Conservation (phyloP, 371 early-diverging fungal species). For the Mortierella sp. region DNA sequence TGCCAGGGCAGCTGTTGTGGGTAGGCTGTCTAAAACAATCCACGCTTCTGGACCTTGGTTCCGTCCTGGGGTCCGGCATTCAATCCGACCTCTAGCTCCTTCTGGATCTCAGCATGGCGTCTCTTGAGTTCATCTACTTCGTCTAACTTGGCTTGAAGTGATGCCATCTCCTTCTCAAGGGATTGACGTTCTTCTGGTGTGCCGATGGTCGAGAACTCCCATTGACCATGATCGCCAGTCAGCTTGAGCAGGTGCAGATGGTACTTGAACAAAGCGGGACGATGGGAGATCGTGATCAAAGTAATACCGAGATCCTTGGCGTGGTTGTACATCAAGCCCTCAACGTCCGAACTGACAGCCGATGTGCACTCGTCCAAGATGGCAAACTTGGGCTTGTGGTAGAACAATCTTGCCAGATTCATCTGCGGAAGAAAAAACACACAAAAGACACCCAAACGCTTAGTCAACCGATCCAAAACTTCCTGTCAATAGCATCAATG, state of each 20-base stretch:
- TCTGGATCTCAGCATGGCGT: constrained; percentile 75
- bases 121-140: constrained; percentile 76
- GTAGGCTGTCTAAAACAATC: constrained; percentile 48
- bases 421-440: constrained; percentile 55
- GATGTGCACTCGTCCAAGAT: constrained; percentile 85
- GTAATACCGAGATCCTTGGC: constrained; percentile 87
- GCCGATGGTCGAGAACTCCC: constrained; percentile 83
- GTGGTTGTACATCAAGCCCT: constrained; percentile 89
- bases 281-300: constrained; percentile 89
- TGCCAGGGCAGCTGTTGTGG: no score
- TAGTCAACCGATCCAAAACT: background rate
- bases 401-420: constrained; percentile 80
- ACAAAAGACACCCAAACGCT: no score
- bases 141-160: constrained; percentile 77
- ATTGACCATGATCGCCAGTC: constrained; percentile 80
- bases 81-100: constrained; percentile 63
- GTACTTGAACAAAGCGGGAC: constrained; percentile 89
- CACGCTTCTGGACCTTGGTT: constrained; percentile 53
- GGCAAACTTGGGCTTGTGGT: constrained; percentile 87
- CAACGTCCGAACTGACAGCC: constrained; percentile 89
- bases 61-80: constrained; percentile 51
- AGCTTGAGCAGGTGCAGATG: constrained; percentile 80
- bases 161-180: constrained; percentile 83
- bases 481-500: background rate
- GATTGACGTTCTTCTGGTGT: constrained; percentile 80